These are phyloP conservation scores for Flaveria bidentis DNA, from an alignment of 129 eudicot genomes.

Conservation along the genomic window DNA sequence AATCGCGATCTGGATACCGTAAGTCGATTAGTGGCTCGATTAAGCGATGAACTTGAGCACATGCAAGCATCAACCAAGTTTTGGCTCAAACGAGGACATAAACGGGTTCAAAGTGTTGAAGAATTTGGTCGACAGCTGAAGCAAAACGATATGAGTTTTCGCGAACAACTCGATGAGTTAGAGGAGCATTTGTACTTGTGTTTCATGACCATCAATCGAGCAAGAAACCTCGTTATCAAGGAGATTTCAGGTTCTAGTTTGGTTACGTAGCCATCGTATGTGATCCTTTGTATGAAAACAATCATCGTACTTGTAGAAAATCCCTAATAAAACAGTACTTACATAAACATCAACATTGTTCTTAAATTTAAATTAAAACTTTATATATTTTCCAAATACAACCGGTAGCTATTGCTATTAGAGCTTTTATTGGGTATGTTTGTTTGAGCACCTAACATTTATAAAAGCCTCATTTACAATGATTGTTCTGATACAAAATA, in stretches of 20 bases:
- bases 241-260: conserved; percentile 41
- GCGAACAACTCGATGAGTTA: conserved; percentile 76
- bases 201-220: conserved; percentile 82
- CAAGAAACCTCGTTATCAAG: conserved; percentile 69
- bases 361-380: too few species aligned
- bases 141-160: conserved; percentile 54
- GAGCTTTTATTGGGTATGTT: too few species aligned
- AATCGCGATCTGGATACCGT: conserved; percentile 80
- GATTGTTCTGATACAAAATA: not conserved
- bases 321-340: not conserved
- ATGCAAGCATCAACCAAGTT: conserved; percentile 47
- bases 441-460: too few species aligned
- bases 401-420: too few species aligned
- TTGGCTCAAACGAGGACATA: conserved; percentile 62
- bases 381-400: too few species aligned
- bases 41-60: conserved; percentile 69
- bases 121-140: conserved; percentile 65
- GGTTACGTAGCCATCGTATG: conserved; percentile 11
- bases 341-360: not conserved
- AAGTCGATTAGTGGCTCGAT: conserved; percentile 68
- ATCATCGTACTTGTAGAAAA: not conserved
- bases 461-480: not conserved
- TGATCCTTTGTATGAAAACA: not conserved
- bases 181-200: conserved; percentile 85
- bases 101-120: conserved; percentile 51